Evolutionary conservation across 2,329 filamentous ascomycete species (phyloP).

Genomic region (Seiridium unicorne): DNA sequence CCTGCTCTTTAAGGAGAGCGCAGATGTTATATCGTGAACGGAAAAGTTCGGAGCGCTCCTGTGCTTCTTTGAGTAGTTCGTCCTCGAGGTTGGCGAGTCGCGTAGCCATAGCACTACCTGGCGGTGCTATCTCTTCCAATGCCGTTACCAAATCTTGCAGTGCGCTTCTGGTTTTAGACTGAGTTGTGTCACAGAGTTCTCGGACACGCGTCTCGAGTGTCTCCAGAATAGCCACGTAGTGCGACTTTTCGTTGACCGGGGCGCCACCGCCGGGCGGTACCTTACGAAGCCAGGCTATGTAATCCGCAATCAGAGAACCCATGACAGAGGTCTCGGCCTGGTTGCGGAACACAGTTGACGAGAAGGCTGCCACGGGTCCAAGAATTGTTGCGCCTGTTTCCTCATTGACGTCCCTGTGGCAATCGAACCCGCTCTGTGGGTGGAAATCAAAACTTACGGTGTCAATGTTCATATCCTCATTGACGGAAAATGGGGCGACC

Average conservation of each 20-base stretch:
- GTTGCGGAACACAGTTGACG: neutral
- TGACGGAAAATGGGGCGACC: neutral
- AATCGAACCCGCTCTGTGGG: neutral
- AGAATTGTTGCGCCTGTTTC: constrained; percentile 2
- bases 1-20: constrained; percentile 1
- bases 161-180: neutral
- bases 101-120: neutral
- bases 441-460: neutral
- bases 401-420: neutral
- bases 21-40: constrained; percentile 5
- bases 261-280: constrained; percentile 2
- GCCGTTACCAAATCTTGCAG: neutral
- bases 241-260: neutral
- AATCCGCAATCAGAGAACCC: constrained; percentile 2
- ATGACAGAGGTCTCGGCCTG: constrained; percentile 4
- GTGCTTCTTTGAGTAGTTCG: constrained; percentile 1
- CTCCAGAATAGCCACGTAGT: constrained; percentile 4
- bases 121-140: neutral
- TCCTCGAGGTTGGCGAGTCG: neutral
- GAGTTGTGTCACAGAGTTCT: neutral
- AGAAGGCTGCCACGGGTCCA: neutral
- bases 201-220: constrained; percentile 4
- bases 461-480: constrained; percentile 1
- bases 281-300: constrained; percentile 3
- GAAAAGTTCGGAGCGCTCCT: neutral